Evolutionary conservation across 2,329 filamentous ascomycete species (phyloP).

Genomic region (Calonectria leucothoes): DNA sequence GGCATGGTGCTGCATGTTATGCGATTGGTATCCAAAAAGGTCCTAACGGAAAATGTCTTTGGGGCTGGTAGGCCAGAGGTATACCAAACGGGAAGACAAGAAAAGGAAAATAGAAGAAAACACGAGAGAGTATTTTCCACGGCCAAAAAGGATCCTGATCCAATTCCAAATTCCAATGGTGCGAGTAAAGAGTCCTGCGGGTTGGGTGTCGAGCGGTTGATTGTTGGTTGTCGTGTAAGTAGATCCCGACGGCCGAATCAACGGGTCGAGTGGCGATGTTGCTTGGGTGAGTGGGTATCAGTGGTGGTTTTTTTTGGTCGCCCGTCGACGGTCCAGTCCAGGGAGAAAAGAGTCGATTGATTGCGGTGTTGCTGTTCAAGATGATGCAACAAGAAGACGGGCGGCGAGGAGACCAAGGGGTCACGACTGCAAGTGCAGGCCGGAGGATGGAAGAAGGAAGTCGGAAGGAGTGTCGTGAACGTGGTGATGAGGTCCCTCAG

Average conservation of each 20-base stretch:
- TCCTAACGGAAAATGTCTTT: conserved; percentile 35
- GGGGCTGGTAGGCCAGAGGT: conserved; percentile 30
- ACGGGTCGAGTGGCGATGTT: conserved; percentile 55
- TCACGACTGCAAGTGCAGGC: conserved; percentile 40
- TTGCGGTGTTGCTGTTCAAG: conserved; percentile 23
- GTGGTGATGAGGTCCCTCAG: conserved; percentile 43
- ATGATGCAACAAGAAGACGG: conserved; percentile 23
- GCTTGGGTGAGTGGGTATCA: conserved; percentile 19
- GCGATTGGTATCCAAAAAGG: conserved; percentile 46
- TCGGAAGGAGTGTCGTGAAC: conserved; percentile 54
- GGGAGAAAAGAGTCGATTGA: conserved; percentile 19
- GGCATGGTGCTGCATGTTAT: conserved; percentile 71
- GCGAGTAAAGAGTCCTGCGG: conserved; percentile 39
- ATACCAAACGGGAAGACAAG: conserved; percentile 41
- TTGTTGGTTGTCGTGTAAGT: conserved; percentile 26
- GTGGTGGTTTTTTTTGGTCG: conserved; percentile 12
- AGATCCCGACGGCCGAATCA: conserved; percentile 60
- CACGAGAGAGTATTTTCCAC: conserved; percentile 37
- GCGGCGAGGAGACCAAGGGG: conserved; percentile 40
- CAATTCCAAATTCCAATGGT: conserved; percentile 25
- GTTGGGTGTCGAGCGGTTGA: conserved; percentile 35
- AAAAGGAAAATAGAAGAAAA: conserved; percentile 37
- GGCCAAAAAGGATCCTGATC: conserved; percentile 42
- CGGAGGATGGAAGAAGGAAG: conserved; percentile 35
- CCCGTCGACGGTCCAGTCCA: conserved; percentile 27